Evolutionary conservation across 2,329 filamentous ascomycete genomes (phyloP), one percentile per base, ranked within the genome.

Genomic region (Colletotrichum acutatum): DNA sequence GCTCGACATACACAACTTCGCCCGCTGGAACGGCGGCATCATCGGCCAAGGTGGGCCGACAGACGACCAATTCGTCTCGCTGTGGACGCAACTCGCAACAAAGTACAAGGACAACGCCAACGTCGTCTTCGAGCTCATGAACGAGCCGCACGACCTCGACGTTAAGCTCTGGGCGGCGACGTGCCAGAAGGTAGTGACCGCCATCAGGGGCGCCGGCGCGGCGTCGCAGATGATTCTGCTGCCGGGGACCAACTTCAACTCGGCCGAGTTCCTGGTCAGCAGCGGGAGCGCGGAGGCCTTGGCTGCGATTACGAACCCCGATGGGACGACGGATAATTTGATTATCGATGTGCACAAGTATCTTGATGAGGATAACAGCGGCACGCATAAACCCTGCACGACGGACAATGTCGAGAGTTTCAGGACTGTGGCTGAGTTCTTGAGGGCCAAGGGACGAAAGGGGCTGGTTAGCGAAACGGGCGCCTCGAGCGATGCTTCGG

Each of bases 51-150:
- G 90, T 26, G 91, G 90, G 0, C 90, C 90, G 0, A 86, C 86
- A 0, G 86, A 92, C 77, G 87, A 86, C 12, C 81, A 90, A 16
- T 90, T 93, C 75, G 87, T 85, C 4, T 82, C 82, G 54, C 80
- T 93, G 5, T 93, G 91, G 91, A 80, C 78, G 1, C 83, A 88
- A 71, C 79, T 91, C 5, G 91, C 91, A 1, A 83, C 81, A 1
- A 89, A 90, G 78, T 93, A 93, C 80, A 86, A 84, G 26, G 77
- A 78, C 6, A 81, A 90, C 62, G 78, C 84, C 49, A 89, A 87
- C 72, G 81, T 93, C 30, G 84, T 88, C 4, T 92, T 93, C 75
- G 91, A 90, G 16, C 78, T 93, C 57, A 93, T 93, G 91, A 94
- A 93, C 81, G 92, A 91, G 81, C 91, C 91, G 7, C 90, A 92